Base-by-base conservation (phyloP, 2,329 filamentous ascomycete species). In the Talaromyces sp. region DNA sequence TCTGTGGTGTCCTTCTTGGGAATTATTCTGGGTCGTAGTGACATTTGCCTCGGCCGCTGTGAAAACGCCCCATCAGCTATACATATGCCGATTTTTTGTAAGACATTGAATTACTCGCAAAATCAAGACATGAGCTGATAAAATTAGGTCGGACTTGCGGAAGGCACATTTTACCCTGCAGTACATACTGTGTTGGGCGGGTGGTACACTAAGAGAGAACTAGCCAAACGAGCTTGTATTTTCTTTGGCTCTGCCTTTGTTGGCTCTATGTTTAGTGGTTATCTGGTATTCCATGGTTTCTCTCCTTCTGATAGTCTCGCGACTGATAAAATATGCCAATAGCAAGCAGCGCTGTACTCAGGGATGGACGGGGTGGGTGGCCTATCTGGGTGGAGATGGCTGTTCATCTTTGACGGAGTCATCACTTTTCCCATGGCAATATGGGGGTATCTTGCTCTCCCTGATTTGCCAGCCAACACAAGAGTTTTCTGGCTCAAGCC, bases 141-240 rank as follows among this genome's bases (percentile, higher is more conserved):
- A 5, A 32, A 13, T 19, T 30, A 60, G 58, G 58, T 60, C 7
- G 58, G 58, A 4, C 52, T 60, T 17, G 53, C 58, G 10, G 58
- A 60, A 51, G 58, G 58, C 28, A 60, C 58, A 28, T 60, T 60
- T 17, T 60, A 60, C 11, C 58, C 58, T 13, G 58, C 52, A 8
- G 58, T 60, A 11, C 58, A 60, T 42, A 60, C 58, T 22, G 58
- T 79, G 10, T 66, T 79, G 0, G 72, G 75, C 1, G 76, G 74
- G 6, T 80, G 77, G 78, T 80, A 80, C 57, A 78, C 74, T 0
- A 73, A 76, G 58, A 68, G 66, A 27, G 75, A 77, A 63, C 67
- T 77, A n/a, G 74, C 72, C 1, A 76, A 76, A 53, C 69, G 75
- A 25, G 72, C 67, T 19, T 72, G 69, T 1, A 72, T 76, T 22